These are phyloP conservation scores for Scleroderma bovista DNA, from an alignment of 768 basidiomycete species.

Conservation along the genomic window DNA sequence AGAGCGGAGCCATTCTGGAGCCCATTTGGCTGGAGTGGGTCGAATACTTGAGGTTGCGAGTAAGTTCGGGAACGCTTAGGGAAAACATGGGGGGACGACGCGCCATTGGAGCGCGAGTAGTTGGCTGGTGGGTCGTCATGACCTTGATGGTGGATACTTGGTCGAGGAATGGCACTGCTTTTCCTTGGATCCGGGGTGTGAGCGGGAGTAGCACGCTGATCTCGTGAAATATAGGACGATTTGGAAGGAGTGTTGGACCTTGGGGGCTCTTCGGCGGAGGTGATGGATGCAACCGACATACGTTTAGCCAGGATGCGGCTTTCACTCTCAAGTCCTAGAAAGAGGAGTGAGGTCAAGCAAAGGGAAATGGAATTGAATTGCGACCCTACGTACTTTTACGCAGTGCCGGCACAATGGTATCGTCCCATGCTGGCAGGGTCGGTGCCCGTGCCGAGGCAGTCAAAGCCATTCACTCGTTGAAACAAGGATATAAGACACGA, in stretches of 20 bases:
- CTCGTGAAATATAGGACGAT: conserved; percentile 15
- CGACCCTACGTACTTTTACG: conserved; percentile 57
- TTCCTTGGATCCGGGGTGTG: conserved; percentile 31
- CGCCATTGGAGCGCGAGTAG: conserved; percentile 22
- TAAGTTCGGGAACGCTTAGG: conserved; percentile 56
- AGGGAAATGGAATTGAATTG: not conserved
- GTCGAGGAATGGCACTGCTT: conserved; percentile 42
- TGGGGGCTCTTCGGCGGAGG: conserved; percentile 44
- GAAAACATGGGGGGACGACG: conserved; percentile 26
- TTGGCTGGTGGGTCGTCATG: conserved; percentile 20
- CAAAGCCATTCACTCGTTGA: conserved; percentile 33
- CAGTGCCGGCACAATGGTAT: conserved; percentile 74
- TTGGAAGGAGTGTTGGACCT: conserved; percentile 16
- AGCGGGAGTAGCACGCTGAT: conserved; percentile 12
- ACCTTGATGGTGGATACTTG: conserved; percentile 35
- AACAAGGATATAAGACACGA: conserved; percentile 9
- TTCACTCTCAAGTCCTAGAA: conserved; percentile 71
- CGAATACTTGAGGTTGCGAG: conserved; percentile 53
- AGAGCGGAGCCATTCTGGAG: conserved; percentile 24
- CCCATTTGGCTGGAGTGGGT: conserved; percentile 30
- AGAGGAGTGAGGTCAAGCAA: conserved; percentile 1
- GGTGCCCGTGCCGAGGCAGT: conserved; percentile 34
- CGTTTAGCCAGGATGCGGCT: conserved; percentile 72
- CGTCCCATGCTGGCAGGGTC: conserved; percentile 64
- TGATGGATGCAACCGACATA: conserved; percentile 68